Evolutionary conservation across 257 asterid genomes (phyloP), one percentile per base, ranked within the genome.

Genomic region (Ballota nigra): DNA sequence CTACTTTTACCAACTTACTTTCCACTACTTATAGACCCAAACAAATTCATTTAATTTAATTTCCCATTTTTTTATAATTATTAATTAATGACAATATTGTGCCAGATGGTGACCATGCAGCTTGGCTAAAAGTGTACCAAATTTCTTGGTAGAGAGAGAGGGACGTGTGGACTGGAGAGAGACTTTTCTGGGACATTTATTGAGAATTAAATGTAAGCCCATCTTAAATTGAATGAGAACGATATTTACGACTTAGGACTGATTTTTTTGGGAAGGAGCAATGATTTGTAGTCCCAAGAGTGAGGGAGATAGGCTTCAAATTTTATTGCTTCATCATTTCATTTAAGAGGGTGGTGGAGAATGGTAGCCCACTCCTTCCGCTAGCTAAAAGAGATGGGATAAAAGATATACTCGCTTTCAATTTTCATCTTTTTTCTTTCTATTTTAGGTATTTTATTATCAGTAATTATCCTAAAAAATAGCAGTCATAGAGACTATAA

Each of bases 281-380:
- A 73, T 13, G 11, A 63, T 84, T 81, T 57, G 70, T 71, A 69
- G 73, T 81, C 79, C 82, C 34, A 55, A 8, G 13, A 26, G 3
- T 26, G 24, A 20, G 12, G 8, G 24, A 6, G 58, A 8, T 26
- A 53, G 61, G 65, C 80, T 70, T 81, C 45, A 20, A 73, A 71
- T 72, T 60, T 29, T 8, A 51, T 65, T 36, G 11, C 60, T 52
- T n/a, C 8, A 40, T 74, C 22, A 51, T 72, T 58, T 72, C 65
- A 63, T 69, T 74, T 49, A 16, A 49, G 78, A 66, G 41, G 18
- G 33, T 40, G 73, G 71, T 70, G 73, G 33, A 20, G 24, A 40
- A 80, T 81, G 87, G 81, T 79, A 47, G 56, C 86, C 88, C 95
- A 82, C 73, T 75, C 70, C 29, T 45, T 45, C 0, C 53, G 53